Conservation (phyloP, 306 rosid genomes). For the Trifolium repens region DNA sequence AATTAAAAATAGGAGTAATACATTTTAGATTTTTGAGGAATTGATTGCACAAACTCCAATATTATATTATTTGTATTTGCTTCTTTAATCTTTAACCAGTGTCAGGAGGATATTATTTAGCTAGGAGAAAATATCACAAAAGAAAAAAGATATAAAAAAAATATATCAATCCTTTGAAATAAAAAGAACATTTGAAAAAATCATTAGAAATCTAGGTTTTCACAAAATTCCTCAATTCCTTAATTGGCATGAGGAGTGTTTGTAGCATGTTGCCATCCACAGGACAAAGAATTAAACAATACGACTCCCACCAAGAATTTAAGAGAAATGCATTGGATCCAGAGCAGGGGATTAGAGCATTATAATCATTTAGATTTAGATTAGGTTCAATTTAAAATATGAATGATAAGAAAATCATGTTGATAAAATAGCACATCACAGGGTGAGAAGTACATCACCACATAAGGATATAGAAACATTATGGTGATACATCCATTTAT, state of each 20-base stretch:
- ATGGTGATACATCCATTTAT: background rate
- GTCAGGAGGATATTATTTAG: too few relatives aligned
- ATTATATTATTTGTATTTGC: too few relatives aligned
- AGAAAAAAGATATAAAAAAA: too few relatives aligned
- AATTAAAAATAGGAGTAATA: too few relatives aligned
- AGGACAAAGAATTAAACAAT: background rate
- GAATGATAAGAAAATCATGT: background rate
- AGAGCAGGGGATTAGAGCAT: background rate
- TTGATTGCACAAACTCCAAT: too few relatives aligned
- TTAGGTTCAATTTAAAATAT: background rate
- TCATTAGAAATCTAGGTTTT: background rate
- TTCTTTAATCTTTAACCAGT: too few relatives aligned
- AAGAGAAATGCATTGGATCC: background rate
- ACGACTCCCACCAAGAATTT: too few relatives aligned
- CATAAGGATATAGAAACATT: background rate
- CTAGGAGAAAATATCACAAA: too few relatives aligned
- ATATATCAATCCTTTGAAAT: too few relatives aligned
- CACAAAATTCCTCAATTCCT: constrained; percentile 5
- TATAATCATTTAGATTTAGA: too few relatives aligned
- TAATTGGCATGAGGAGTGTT: background rate
- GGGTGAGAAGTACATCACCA: background rate
- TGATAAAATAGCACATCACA: background rate
- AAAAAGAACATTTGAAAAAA: too few relatives aligned
- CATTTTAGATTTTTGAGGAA: too few relatives aligned
- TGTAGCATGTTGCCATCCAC: constrained; percentile 3